A percentile compares a stretch with the other conserved stretches of the same genome.
Conservation (phyloP, 192 early-diverging fungal genomes). For the Lobosporangium transversale region DNA sequence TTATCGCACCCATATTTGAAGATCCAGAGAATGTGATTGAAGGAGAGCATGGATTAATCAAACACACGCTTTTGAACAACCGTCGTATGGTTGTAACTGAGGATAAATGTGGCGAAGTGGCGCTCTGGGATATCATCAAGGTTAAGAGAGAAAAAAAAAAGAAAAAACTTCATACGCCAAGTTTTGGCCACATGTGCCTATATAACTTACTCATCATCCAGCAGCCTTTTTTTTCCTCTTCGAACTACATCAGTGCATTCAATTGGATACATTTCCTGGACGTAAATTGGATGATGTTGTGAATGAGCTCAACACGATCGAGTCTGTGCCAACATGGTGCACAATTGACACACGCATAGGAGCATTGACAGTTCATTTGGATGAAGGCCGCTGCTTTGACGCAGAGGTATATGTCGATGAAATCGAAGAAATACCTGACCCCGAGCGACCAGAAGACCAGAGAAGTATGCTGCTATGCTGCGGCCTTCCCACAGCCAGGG, state of each 20-base stretch:
- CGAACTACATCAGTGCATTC: slow-evolving; percentile 55
- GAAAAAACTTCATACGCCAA: no score
- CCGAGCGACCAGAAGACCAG: slow-evolving; percentile 72
- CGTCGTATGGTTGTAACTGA: slow-evolving; percentile 86
- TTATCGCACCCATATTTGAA: slow-evolving; percentile 44
- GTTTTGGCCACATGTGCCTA: no score
- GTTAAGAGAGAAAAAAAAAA: slow-evolving; percentile 34
- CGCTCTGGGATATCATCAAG: slow-evolving; percentile 94
- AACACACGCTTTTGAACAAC: slow-evolving; percentile 81
- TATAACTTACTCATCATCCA: background rate
- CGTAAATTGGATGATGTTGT: slow-evolving; percentile 64
- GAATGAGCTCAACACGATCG: slow-evolving; percentile 67
- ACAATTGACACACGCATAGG: slow-evolving; percentile 91
- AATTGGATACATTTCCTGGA: slow-evolving; percentile 66
- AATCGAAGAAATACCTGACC: slow-evolving; percentile 59
- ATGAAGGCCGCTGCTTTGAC: slow-evolving; percentile 82
- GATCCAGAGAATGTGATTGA: slow-evolving; percentile 41
- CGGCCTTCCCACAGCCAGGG: no score
- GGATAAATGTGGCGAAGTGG: slow-evolving; percentile 81
- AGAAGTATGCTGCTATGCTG: slow-evolving; percentile 65
- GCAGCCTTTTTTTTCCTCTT: slow-evolving; percentile 1
- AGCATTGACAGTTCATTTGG: slow-evolving; percentile 87
- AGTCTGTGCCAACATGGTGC: slow-evolving; percentile 93
- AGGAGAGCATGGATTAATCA: slow-evolving; percentile 73
- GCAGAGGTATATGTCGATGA: slow-evolving; percentile 93